Conservation (phyloP, 306 rosid species). For the Rosa multiflora region DNA sequence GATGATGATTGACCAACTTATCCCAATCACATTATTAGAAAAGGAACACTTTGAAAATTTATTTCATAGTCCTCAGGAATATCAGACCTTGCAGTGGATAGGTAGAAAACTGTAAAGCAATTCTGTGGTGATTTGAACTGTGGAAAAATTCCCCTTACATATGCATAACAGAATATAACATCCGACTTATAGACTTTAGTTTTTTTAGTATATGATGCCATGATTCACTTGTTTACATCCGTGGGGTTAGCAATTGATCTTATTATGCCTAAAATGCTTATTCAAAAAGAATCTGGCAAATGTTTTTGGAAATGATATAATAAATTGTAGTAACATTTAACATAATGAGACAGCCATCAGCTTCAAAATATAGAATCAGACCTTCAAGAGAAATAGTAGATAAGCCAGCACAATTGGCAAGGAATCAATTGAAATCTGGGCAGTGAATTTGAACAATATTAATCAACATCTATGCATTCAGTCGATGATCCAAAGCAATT, state of each 20-base stretch:
- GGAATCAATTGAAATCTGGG: too few species aligned
- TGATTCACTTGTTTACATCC: neutral
- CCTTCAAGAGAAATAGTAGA: conserved; percentile 95
- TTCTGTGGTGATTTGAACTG: too few species aligned
- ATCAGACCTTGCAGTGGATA: neutral
- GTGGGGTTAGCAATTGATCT: neutral
- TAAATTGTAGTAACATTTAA: neutral
- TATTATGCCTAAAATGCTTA: neutral
- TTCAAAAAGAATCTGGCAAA: neutral
- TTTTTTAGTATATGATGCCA: neutral
- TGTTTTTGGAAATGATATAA: neutral
- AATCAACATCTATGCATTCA: too few species aligned
- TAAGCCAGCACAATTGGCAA: too few species aligned
- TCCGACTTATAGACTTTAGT: neutral
- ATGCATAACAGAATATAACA: neutral
- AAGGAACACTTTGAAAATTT: neutral
- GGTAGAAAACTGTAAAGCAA: neutral
- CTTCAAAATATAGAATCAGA: conserved; percentile 27
- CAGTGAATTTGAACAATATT: too few species aligned
- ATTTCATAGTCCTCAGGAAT: neutral
- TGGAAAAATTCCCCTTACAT: neutral
- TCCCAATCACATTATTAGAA: neutral
- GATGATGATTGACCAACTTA: neutral
- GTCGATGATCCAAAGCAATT: too few species aligned
- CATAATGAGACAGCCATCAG: conserved; percentile 3